These are phyloP conservation scores for Trichoderma koningiopsis DNA, from an alignment of 2,329 filamentous ascomycete genomes.

Conservation along the genomic window DNA sequence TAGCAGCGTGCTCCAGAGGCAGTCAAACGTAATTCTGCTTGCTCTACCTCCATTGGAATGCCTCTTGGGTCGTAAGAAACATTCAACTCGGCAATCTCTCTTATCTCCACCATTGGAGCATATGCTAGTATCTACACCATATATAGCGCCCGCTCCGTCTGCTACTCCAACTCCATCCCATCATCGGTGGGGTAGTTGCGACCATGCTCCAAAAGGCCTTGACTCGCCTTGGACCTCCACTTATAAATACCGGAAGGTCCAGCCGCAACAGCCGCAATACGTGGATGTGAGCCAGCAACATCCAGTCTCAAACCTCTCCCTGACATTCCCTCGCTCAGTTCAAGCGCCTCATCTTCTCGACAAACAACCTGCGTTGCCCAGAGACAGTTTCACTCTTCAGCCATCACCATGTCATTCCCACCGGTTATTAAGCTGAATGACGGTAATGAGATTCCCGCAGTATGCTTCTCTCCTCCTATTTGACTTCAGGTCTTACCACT, in stretches of 20 bases:
- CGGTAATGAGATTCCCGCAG: constrained; percentile 71
- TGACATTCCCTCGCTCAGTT: not conserved
- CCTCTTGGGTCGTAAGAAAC: not conserved
- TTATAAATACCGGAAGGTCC: constrained; percentile 16
- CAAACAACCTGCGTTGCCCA: not conserved
- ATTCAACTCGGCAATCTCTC: not conserved
- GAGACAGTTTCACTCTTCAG: not conserved
- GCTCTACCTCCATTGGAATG: not conserved
- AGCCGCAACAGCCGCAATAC: not conserved
- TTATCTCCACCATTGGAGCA: not conserved
- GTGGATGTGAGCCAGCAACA: not conserved
- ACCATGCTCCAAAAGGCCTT: constrained; percentile 18
- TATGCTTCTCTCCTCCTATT: constrained; percentile 38
- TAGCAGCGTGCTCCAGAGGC: not conserved
- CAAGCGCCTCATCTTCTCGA: not conserved
- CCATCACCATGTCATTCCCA: constrained; percentile 19
- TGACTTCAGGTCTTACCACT: not conserved
- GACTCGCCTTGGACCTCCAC: constrained; percentile 13
- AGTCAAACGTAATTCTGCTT: not conserved
- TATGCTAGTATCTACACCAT: not conserved
- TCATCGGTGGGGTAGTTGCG: constrained; percentile 23
- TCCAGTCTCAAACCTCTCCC: not conserved
- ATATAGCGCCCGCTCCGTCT: not conserved
- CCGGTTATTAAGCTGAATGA: constrained; percentile 67
- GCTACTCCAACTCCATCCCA: not conserved